A percentile compares a stretch with the other conserved stretches of the same genome.
These are phyloP conservation scores for Backusella sp. DNA, from an alignment of 192 early-diverging fungal species.

Conservation along the genomic window DNA sequence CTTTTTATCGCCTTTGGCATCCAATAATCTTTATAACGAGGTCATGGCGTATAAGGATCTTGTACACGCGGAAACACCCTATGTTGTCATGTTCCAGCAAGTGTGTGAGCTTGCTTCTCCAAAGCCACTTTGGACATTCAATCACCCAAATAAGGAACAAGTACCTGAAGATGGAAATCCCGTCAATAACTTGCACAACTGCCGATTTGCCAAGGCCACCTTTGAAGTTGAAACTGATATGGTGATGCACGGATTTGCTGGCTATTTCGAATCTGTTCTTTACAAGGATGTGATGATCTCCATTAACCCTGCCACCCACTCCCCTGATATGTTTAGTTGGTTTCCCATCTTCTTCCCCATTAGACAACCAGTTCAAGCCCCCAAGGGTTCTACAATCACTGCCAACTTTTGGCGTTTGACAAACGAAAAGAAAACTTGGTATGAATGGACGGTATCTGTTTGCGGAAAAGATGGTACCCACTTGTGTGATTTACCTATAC, in stretches of 20 bases:
- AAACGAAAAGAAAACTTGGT: conserved; percentile 88
- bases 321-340: conserved; percentile 96
- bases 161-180: conserved; percentile 42
- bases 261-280: conserved; percentile 93
- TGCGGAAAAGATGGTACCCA: conserved; percentile 28
- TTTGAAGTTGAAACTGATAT: conserved; percentile 60
- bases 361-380: conserved; percentile 70
- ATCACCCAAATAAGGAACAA: conserved; percentile 63
- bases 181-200: conserved; percentile 73
- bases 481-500: conserved; percentile 49
- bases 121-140: conserved; percentile 77
- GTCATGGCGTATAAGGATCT: conserved; percentile 67
- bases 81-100: conserved; percentile 94
- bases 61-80: conserved; percentile 84
- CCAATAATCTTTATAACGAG: conserved; percentile 76
- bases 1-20: conserved; percentile 86
- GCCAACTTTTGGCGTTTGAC: conserved; percentile 87
- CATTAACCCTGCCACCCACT: conserved; percentile 85
- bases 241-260: conserved; percentile 91
- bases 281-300: conserved; percentile 78
- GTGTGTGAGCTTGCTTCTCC: conserved; percentile 67
- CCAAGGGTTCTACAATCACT: conserved; percentile 52
- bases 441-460: conserved; percentile 83
- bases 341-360: conserved; percentile 97
- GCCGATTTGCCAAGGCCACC: conserved; percentile 48